Percentiles rank a stretch among this genome's conserved stretches.
Conservation (phyloP, 2,329 filamentous ascomycete genomes). For the Botrytis tulipae region DNA sequence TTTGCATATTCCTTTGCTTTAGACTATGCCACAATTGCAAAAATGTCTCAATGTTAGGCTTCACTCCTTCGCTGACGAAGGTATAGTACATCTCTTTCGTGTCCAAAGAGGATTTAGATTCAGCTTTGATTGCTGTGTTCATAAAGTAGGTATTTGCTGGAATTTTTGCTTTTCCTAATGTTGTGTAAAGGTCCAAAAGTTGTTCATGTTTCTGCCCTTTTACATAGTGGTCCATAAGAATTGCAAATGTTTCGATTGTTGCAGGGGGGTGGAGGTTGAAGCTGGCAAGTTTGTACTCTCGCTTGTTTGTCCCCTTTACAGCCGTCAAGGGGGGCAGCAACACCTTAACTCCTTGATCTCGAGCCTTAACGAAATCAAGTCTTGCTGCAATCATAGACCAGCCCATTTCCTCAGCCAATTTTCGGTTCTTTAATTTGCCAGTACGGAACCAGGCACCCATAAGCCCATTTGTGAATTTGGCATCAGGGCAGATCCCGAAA, state of each 20-base stretch:
- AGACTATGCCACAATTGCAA: conserved; percentile 35
- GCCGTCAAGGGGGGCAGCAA: conserved; percentile 26
- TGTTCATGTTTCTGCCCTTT: conserved; percentile 56
- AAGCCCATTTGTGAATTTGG: conserved; percentile 78
- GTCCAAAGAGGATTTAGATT: conserved; percentile 24
- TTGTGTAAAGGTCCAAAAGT: conserved; percentile 60
- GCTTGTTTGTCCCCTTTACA: conserved; percentile 23
- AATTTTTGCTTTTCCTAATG: conserved; percentile 62
- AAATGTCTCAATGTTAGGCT: conserved; percentile 37
- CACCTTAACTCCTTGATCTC: conserved; percentile 29
- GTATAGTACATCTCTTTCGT: not conserved
- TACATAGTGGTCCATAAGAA: conserved; percentile 71
- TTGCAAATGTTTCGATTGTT: conserved; percentile 73
- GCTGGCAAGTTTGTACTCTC: conserved; percentile 38
- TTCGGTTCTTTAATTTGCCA: conserved; percentile 51
- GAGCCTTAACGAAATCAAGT: conserved; percentile 58
- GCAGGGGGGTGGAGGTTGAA: conserved; percentile 53
- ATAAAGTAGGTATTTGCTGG: conserved; percentile 71
- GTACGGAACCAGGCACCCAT: conserved; percentile 75
- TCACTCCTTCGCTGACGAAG: conserved; percentile 21
- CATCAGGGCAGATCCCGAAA: conserved; percentile 63
- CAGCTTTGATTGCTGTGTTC: conserved; percentile 67
- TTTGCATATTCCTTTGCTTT: conserved; percentile 25
- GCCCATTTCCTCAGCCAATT: conserved; percentile 65
- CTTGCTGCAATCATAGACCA: conserved; percentile 76